Evolutionary conservation across 768 basidiomycete species (phyloP).

Genomic region (Suillus hirtellus): DNA sequence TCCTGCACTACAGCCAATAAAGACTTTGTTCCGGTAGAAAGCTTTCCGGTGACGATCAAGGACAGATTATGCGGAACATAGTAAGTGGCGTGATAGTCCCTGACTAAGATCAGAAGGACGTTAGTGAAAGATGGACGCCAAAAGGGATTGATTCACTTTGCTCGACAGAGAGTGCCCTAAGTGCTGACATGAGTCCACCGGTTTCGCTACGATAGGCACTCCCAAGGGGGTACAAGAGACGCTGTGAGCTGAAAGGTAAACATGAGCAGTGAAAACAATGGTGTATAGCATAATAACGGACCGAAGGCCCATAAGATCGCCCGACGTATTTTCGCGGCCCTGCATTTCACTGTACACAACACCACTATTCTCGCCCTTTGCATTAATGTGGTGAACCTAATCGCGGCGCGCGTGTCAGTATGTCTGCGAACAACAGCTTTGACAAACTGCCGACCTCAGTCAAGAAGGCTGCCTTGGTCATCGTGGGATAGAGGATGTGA

Average conservation of each 20-base stretch:
- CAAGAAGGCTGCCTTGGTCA: constrained; percentile 81
- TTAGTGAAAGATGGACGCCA: constrained; percentile 18
- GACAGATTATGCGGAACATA: constrained; percentile 95
- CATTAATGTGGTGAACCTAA: constrained; percentile 93
- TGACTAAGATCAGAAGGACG: constrained; percentile 53
- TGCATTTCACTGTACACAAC: constrained; percentile 99
- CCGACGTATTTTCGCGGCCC: constrained; percentile 89
- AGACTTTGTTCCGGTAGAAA: constrained; percentile 71
- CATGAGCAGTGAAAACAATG: constrained; percentile 11
- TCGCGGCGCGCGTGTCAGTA: constrained; percentile 4
- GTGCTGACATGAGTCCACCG: constrained; percentile 90
- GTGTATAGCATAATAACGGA: constrained; percentile 37
- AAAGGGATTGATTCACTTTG: constrained; percentile 60
- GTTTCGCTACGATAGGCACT: constrained; percentile 97
- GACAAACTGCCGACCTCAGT: constrained; percentile 48
- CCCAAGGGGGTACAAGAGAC: constrained; percentile 72
- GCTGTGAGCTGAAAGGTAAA: constrained; percentile 58
- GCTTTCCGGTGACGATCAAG: constrained; percentile 85
- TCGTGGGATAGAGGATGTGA: constrained; percentile 94
- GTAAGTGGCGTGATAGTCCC: constrained; percentile 82
- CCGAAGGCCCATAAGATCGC: constrained; percentile 88
- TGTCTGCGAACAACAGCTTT: neutral
- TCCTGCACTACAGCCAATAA: constrained; percentile 82
- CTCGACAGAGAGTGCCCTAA: constrained; percentile 81
- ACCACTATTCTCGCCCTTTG: constrained; percentile 87